Conservation (phyloP, 345 rosid genomes). For the Orychophragmus violaceus region DNA sequence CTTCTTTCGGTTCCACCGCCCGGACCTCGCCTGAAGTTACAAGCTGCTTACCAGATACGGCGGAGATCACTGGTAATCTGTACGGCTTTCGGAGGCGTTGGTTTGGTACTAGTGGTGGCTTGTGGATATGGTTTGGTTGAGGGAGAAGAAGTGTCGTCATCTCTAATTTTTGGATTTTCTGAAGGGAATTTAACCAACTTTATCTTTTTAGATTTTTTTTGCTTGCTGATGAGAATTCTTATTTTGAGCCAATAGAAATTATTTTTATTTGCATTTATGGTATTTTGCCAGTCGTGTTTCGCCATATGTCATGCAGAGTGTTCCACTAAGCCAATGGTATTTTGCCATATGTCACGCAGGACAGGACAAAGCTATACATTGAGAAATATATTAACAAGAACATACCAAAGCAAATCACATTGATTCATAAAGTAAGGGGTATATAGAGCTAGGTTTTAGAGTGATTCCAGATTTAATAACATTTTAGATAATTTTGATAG, state of each 20-base stretch:
- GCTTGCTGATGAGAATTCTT: neutral
- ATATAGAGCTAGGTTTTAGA: no score
- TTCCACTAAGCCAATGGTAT: neutral
- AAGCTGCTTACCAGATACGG: conserved; percentile 33
- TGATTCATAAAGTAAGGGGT: no score
- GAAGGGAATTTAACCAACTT: neutral
- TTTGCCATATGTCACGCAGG: conserved; percentile 8
- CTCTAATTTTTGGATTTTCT: conserved; percentile 1
- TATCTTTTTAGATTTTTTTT: neutral
- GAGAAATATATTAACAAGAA: neutral
- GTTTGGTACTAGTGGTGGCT: conserved; percentile 5
- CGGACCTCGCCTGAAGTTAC: conserved; percentile 58
- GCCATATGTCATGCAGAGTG: neutral
- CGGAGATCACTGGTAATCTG: conserved; percentile 15
- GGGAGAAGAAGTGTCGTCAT: conserved; percentile 32
- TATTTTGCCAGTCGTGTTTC: neutral
- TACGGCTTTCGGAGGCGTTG: neutral
- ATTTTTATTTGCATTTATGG: neutral
- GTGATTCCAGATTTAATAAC: no score
- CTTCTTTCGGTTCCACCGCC: conserved; percentile 57
- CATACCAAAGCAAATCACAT: neutral
- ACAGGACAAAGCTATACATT: neutral
- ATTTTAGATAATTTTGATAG: no score
- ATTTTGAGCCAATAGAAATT: neutral
- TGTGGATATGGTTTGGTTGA: conserved; percentile 20